Base-by-base conservation (phyloP, 2,329 filamentous ascomycete genomes). In the Geosmithia flava region DNA sequence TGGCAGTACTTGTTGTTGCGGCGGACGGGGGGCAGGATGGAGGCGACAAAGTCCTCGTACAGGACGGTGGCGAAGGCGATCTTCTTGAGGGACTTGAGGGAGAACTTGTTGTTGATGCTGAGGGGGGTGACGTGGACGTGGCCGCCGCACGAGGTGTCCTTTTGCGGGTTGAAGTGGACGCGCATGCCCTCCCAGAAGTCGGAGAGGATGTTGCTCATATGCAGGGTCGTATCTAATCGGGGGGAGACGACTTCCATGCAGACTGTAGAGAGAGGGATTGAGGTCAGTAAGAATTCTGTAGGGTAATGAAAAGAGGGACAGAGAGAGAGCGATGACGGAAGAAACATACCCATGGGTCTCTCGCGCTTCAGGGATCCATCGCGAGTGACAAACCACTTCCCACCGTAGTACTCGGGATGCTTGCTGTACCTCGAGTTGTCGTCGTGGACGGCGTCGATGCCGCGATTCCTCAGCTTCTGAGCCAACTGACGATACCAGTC, bases 181-280 rank as follows among this genome's bases (percentile, higher is more conserved):
- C 58, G 58, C 64, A 67, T 65, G 51, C 64, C 64, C 54, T 66
- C 61, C 65, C 65, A 68, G 56, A 68, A 68, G 52, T 65, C 62
- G 50, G 60, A 58, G 50, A 68, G 58, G 54, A 60, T 63, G 47
- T 49, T 53, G 45, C 55, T 56, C 48, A 66, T 51, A 47, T 54
- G 55, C 47, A 58, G 58, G 30, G 56, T 63, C 16, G 63, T 65
- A 54, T 65, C 58, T 29, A 68, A 59, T 41, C 57, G 60, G 45
- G 65, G 65, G 43, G 65, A 68, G 30, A 68, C 65, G 45, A 66
- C 65, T 49, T 68, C 65, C 63, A 68, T 67, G 54, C 63, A 66
- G 23, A 68, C 65, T 66, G 37, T 33, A 23, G 16, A 7, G n/a
- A 27, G 23, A 4, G 23, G 23, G 23, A 5, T 27, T 8, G 23